A percentile compares a stretch with the other conserved stretches of the same genome.
These are phyloP conservation scores for Neonectria sp. DNA, from an alignment of 2,329 filamentous ascomycete genomes.

Conservation along the genomic window DNA sequence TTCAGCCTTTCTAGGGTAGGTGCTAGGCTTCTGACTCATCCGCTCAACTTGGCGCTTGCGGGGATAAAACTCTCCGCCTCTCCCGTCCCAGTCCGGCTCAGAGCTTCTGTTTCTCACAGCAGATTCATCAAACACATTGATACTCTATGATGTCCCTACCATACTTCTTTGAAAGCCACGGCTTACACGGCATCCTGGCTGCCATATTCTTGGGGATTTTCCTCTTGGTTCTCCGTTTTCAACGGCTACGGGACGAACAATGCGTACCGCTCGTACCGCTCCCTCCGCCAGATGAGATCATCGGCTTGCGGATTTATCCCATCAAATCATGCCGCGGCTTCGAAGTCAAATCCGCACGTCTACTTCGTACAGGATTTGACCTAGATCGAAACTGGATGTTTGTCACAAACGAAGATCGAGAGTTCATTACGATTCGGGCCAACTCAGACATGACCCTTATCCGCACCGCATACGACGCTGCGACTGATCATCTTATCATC, in stretches of 20 bases:
- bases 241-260: constrained; percentile 4
- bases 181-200: neutral
- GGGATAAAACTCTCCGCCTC: neutral
- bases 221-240: neutral
- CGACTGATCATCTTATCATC: constrained; percentile 62
- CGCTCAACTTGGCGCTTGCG: neutral
- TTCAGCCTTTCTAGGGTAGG: neutral
- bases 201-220: neutral
- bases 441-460: constrained; percentile 75
- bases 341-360: constrained; percentile 63
- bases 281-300: constrained; percentile 41
- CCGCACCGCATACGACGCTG: constrained; percentile 49
- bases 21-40: neutral
- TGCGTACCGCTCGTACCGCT: constrained; percentile 11
- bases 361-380: constrained; percentile 71
- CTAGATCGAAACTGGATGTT: constrained; percentile 79
- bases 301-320: constrained; percentile 70
- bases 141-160: neutral
- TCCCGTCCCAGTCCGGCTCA: neutral
- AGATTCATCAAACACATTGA: neutral
- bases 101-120: neutral
- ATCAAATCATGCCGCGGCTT: constrained; percentile 78
- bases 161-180: neutral
- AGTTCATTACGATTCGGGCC: constrained; percentile 75
- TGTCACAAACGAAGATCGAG: constrained; percentile 64